Evolutionary conservation across 2,329 filamentous ascomycete genomes (phyloP).

Genomic region (Talaromyces pinophilus): DNA sequence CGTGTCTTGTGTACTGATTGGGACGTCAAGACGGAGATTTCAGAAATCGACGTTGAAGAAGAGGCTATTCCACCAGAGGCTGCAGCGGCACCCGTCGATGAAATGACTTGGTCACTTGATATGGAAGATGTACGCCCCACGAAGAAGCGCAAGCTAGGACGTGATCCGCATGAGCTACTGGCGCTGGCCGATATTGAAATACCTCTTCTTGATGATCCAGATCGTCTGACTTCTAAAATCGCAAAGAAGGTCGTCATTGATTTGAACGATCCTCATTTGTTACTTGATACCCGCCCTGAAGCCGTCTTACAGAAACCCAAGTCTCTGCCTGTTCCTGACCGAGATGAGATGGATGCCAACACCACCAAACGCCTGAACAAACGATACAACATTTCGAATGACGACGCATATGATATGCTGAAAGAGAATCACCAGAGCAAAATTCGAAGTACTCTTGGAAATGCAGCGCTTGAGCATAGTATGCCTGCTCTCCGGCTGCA

Average conservation of each 20-base stretch:
- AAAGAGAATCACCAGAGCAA: conserved; percentile 98
- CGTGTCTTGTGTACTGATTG: conserved; percentile 85
- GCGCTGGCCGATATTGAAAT: conserved; percentile 61
- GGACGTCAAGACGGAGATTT: conserved; percentile 63
- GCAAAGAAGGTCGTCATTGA: conserved; percentile 81
- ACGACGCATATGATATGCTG: conserved; percentile 90
- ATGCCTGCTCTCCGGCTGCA: conserved; percentile 87
- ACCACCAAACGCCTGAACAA: conserved; percentile 71
- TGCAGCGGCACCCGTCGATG: conserved; percentile 55
- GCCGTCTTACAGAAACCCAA: conserved; percentile 58
- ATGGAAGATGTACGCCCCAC: conserved; percentile 49
- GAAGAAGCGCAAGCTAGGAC: conserved; percentile 66
- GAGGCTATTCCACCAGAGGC: conserved; percentile 25
- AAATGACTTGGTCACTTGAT: conserved; percentile 54
- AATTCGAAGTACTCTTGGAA: conserved; percentile 86
- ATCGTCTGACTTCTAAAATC: conserved; percentile 68
- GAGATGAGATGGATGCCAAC: conserved; percentile 66
- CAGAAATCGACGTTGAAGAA: conserved; percentile 40
- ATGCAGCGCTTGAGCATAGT: conserved; percentile 90
- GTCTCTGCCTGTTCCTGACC: conserved; percentile 37
- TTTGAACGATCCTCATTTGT: conserved; percentile 81
- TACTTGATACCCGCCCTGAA: conserved; percentile 74
- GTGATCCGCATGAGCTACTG: conserved; percentile 48
- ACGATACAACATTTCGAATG: conserved; percentile 94
- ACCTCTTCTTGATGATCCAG: conserved; percentile 78